Base-by-base conservation (phyloP, 306 rosid species). In the Pyrus betulifolia region DNA sequence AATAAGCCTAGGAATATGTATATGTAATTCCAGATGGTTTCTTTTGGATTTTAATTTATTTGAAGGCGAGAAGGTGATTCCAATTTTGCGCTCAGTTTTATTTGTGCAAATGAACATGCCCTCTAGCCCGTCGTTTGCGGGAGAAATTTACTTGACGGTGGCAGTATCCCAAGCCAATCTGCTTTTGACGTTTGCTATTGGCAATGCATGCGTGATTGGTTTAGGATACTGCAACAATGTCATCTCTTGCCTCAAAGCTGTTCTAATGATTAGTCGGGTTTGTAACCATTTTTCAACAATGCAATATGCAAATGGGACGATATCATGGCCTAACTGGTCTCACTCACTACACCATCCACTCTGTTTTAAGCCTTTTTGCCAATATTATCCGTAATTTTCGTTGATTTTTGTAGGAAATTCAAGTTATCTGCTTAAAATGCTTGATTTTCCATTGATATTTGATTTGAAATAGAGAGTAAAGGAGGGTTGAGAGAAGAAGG, bases 1-100 rank as follows among this genome's bases (percentile, higher is more conserved):
- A 74, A 74, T 74, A 74, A 74, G 77, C 60, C 35, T 44, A 74
- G 61, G 69, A 74, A 45, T 45, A 49, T 73, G 67, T 72, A 55
- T 61, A 72, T 55, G 62, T 49, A 67, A 55, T 55, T 68, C 52
- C 38, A 22, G 66, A 52, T 18, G 33, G 46, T 30, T 14, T 13
- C 25, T 49, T 42, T 23, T 74, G 60, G 58, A 60, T 61, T 61
- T 45, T 21, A 12, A 35, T 74, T 62, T 23, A 38, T 31, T 31
- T 31, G 1, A 55, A 67, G 74, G 80, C 67, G n/a, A 40, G 62
- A 76, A 57, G 30, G 54, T 38, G 67, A 67, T 74, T 74, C 78
- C 52, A 67, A 59, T 64, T 64, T 65, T 65, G 23, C 62, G 15
- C 55, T 75, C 63, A 17, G 14, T 63, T 51, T 30, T 18, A 12